Evolutionary conservation across 257 asterid species (phyloP).

Genomic region (Plectranthus barbatus): DNA sequence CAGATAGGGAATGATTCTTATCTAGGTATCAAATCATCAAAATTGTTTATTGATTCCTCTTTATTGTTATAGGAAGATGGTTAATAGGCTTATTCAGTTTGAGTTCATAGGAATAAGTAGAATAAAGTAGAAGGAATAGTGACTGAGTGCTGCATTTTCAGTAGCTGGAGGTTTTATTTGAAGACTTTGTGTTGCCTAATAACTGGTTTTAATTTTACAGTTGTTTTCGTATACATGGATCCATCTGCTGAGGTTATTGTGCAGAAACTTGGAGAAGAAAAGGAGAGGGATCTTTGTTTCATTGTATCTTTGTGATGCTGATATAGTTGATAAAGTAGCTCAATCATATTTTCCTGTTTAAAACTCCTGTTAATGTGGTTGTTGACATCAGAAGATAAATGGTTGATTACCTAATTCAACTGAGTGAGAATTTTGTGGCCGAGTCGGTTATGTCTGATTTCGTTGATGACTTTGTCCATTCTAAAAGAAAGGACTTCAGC

Average conservation of each 20-base stretch:
- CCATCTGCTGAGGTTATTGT: conserved; percentile 15
- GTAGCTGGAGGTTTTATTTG: neutral
- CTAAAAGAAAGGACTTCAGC: conserved; percentile 17
- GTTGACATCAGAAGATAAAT: conserved; percentile 18
- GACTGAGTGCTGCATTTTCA: neutral
- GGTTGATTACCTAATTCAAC: conserved; percentile 17
- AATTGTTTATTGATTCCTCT: neutral
- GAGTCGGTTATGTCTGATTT: conserved; percentile 21
- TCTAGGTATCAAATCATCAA: neutral
- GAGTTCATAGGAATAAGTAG: neutral
- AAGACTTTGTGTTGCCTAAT: neutral
- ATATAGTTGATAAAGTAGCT: conserved; percentile 16
- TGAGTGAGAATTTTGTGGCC: conserved; percentile 20
- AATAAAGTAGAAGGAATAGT: neutral
- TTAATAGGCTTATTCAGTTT: neutral
- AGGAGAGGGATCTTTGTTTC: conserved; percentile 18
- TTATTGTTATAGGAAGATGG: neutral
- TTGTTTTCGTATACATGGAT: conserved; percentile 11
- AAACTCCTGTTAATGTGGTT: conserved; percentile 19
- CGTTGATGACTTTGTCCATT: conserved; percentile 17
- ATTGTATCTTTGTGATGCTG: conserved; percentile 21
- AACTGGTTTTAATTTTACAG: neutral
- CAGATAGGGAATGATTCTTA: neutral
- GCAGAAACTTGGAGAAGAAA: conserved; percentile 22
- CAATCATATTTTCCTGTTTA: conserved; percentile 19